Evolutionary conservation across 208 protist species (phyloP).

Genomic region (Acanthamoeba royreba): DNA sequence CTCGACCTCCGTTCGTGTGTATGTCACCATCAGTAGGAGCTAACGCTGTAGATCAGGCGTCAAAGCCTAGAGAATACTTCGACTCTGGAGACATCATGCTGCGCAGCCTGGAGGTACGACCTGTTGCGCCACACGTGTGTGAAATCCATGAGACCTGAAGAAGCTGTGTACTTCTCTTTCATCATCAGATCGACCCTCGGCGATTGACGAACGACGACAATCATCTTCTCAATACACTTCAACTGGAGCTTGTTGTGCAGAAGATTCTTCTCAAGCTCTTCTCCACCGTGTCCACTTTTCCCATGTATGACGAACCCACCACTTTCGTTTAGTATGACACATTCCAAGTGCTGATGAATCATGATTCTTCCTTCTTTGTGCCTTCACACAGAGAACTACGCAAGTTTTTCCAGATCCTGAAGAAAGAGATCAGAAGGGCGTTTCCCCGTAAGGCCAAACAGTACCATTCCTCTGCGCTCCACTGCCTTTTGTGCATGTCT

Average conservation of each 20-base stretch:
- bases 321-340: neutral
- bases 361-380: neutral
- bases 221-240: neutral
- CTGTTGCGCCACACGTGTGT: too few relatives aligned
- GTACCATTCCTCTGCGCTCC: too few relatives aligned
- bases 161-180: too few relatives aligned
- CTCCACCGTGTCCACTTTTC: neutral
- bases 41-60: too few relatives aligned
- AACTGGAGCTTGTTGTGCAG: neutral
- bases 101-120: too few relatives aligned
- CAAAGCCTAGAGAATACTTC: too few relatives aligned
- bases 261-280: slow-evolving; percentile 22
- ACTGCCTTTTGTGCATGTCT: too few relatives aligned
- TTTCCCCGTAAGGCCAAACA: neutral
- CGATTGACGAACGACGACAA: neutral
- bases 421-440: neutral
- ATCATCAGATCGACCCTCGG: neutral
- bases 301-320: neutral
- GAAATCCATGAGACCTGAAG: too few relatives aligned
- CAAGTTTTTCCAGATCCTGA: neutral
- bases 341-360: neutral
- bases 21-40: too few relatives aligned
- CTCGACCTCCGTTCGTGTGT: too few relatives aligned
- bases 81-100: too few relatives aligned
- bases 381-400: neutral